These are phyloP conservation scores for Austroboletus novae-zelandiae DNA, from an alignment of 1,284 basidiomycete genomes.

Conservation along the genomic window DNA sequence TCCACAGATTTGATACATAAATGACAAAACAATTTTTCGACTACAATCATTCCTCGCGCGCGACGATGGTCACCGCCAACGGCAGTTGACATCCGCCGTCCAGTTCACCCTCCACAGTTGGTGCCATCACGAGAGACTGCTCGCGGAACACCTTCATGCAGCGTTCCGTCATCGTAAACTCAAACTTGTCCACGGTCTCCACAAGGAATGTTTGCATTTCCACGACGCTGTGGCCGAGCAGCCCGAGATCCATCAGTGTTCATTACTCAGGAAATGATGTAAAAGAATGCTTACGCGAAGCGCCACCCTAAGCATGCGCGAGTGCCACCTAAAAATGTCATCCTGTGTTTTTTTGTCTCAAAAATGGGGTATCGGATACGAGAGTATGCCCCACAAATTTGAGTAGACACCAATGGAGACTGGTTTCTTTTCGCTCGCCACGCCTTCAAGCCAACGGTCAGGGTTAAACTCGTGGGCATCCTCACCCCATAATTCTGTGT, in stretches of 20 bases:
- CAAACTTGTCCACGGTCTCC: slow-evolving; percentile 47
- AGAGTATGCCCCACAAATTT: slow-evolving; percentile 44
- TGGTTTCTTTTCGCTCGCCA: slow-evolving; percentile 32
- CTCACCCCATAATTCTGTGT: slow-evolving; percentile 47
- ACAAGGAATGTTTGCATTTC: slow-evolving; percentile 52
- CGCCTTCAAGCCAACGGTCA: slow-evolving; percentile 44
- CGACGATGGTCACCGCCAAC: slow-evolving; percentile 41
- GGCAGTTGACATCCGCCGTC: slow-evolving; percentile 49
- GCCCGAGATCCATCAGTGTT: background rate
- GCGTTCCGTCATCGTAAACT: slow-evolving; percentile 42
- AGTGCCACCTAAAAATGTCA: slow-evolving; percentile 45
- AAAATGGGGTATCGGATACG: background rate
- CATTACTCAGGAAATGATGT: background rate
- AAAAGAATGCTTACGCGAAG: slow-evolving; percentile 35
- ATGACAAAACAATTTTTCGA: background rate
- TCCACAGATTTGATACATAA: background rate
- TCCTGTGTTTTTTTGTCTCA: slow-evolving; percentile 21
- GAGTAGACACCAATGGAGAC: slow-evolving; percentile 46
- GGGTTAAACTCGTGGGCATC: slow-evolving; percentile 52
- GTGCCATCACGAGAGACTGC: slow-evolving; percentile 43
- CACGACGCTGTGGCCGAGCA: slow-evolving; percentile 30
- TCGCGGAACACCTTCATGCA: slow-evolving; percentile 39
- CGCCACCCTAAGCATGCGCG: slow-evolving; percentile 50
- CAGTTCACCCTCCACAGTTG: slow-evolving; percentile 45
- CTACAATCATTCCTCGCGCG: slow-evolving; percentile 26